phyloP scores from a whole-genome alignment of 371 early-diverging fungal genomes.

The Rhizopus delemar region DNA sequence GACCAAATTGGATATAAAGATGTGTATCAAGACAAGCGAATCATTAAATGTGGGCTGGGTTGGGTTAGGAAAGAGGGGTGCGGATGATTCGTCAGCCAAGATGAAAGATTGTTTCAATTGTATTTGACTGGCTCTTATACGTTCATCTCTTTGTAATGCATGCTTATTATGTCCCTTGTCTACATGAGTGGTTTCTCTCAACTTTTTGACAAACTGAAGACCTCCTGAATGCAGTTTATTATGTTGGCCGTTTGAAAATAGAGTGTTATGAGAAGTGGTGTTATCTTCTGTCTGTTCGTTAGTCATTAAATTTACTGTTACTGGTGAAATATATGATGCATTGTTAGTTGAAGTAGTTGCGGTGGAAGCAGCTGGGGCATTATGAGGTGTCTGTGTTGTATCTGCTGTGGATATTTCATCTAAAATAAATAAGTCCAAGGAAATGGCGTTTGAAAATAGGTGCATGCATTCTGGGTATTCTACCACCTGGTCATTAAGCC shows the following conservation, averaged over 20 bases:
- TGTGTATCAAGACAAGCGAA: slow-evolving; percentile 58
- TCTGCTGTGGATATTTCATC: slow-evolving; percentile 43
- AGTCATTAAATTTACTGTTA: neutral
- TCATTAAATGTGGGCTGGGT: slow-evolving; percentile 58
- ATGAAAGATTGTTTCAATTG: slow-evolving; percentile 39
- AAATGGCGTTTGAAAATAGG: slow-evolving; percentile 66
- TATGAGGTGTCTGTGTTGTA: neutral
- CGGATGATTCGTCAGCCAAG: slow-evolving; percentile 44
- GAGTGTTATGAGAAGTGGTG: neutral
- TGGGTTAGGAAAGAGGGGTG: slow-evolving; percentile 61
- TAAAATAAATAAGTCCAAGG: slow-evolving; percentile 64
- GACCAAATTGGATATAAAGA: slow-evolving; percentile 61
- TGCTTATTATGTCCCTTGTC: slow-evolving; percentile 35
- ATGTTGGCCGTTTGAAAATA: slow-evolving; percentile 28
- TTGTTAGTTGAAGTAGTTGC: slow-evolving; percentile 7
- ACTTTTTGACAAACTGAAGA: slow-evolving; percentile 43
- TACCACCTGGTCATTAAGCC: slow-evolving; percentile 67
- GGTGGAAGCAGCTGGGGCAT: neutral
- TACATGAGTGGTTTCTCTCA: slow-evolving; percentile 36
- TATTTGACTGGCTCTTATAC: slow-evolving; percentile 32
- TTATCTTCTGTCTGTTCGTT: neutral
- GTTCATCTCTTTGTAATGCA: slow-evolving; percentile 36
- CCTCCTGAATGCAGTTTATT: slow-evolving; percentile 32
- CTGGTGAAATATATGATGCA: slow-evolving; percentile 11
- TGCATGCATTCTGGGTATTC: slow-evolving; percentile 66